Conservation (phyloP, 164 flowering plant genomes). For the Malania oleifera region DNA sequence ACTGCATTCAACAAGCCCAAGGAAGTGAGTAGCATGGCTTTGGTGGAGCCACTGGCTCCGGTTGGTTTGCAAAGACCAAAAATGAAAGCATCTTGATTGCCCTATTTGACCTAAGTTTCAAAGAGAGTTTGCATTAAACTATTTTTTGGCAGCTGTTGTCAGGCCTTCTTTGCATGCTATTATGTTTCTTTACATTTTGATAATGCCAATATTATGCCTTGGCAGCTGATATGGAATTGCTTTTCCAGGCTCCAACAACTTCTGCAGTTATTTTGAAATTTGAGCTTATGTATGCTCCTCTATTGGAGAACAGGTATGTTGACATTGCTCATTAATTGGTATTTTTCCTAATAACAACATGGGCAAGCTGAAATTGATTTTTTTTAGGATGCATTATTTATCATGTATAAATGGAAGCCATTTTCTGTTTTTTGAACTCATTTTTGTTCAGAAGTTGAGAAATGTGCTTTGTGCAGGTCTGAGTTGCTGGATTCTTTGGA, state of each 20-base stretch:
- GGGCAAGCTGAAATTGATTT: not conserved
- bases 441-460: not conserved
- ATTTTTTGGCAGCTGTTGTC: too few species aligned
- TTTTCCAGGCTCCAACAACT: constrained; percentile 56
- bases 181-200: not conserved
- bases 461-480: constrained; percentile 33
- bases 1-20: not conserved
- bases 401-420: not conserved
- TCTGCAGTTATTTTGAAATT: constrained; percentile 83
- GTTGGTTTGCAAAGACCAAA: not conserved
- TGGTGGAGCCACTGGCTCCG: not conserved
- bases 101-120: not conserved
- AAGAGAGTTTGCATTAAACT: not conserved
- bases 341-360: constrained; percentile 1
- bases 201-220: constrained; percentile 8
- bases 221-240: constrained; percentile 11
- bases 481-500: constrained; percentile 53
- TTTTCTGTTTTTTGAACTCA: not conserved
- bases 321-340: not conserved
- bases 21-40: not conserved
- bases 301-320: constrained; percentile 59
- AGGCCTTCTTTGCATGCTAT: not conserved
- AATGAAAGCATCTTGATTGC: not conserved
- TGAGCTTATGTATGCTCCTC: constrained; percentile 86
- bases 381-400: not conserved